Conservation (phyloP, 352 stramenopile genomes). For the Phytophthora cryptogea region DNA sequence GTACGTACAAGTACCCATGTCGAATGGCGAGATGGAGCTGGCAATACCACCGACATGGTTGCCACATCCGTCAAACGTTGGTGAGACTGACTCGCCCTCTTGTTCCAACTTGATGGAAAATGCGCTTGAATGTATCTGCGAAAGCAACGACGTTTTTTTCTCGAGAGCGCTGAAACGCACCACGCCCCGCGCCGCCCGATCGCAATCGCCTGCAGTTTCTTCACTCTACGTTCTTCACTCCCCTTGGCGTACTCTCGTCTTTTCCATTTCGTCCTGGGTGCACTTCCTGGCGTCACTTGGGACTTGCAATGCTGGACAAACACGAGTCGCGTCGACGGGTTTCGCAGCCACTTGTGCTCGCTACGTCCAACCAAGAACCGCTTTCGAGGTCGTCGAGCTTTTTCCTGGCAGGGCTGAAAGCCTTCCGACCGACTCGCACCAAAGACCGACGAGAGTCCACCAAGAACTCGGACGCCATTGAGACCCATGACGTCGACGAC, state of each 20-base stretch:
- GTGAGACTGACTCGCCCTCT: conserved; percentile 22
- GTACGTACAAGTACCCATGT: not conserved
- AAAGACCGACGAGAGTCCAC: conserved; percentile 20
- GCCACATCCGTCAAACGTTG: conserved; percentile 2
- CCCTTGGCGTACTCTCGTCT: conserved; percentile 12
- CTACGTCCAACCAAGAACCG: conserved; percentile 4
- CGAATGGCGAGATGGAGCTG: conserved; percentile 12
- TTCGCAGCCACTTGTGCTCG: conserved; percentile 16
- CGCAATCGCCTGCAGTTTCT: conserved; percentile 16
- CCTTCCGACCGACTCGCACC: conserved; percentile 19
- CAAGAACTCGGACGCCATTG: conserved; percentile 12
- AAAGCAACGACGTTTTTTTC: conserved; percentile 17
- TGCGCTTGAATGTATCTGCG: not conserved
- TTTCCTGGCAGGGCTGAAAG: conserved; percentile 26
- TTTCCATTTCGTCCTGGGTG: conserved; percentile 22
- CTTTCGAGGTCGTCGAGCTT: conserved; percentile 30
- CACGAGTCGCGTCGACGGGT: conserved; percentile 17
- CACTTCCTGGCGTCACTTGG: conserved; percentile 12
- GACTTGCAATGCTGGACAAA: conserved; percentile 35
- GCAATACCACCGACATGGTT: conserved; percentile 4
- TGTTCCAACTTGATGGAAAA: conserved; percentile 20
- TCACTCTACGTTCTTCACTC: conserved; percentile 17
- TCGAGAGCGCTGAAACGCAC: conserved; percentile 32
- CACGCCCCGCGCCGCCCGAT: not conserved
- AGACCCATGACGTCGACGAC: conserved; percentile 10